phyloP scores from a whole-genome alignment of 2,329 filamentous ascomycete genomes.

The Cytospora piceicola region DNA sequence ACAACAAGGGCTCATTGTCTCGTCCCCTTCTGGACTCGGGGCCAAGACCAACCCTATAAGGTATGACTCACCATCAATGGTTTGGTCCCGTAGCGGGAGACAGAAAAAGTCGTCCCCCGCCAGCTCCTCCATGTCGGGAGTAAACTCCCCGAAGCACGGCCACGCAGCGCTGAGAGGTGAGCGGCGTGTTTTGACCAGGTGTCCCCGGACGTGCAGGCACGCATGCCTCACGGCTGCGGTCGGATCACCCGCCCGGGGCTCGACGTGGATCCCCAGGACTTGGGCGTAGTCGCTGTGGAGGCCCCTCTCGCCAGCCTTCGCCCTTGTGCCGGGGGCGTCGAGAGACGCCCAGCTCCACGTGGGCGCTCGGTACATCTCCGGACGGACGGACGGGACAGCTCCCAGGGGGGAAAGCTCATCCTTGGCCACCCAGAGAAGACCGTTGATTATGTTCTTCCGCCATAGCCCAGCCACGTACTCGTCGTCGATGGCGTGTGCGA shows the following conservation, averaged over 20 bases:
- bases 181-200: conserved; percentile 2
- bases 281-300: background rate
- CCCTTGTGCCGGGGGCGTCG: background rate
- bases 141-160: background rate
- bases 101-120: background rate
- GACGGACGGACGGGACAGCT: background rate
- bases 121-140: conserved; percentile 3
- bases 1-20: conserved; percentile 3
- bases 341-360: conserved; percentile 28
- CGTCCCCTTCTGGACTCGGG: background rate
- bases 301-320: background rate
- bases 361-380: conserved; percentile 13
- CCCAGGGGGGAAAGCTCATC: fast-evolving
- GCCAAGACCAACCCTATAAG: conserved; percentile 17
- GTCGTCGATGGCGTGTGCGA: conserved; percentile 4
- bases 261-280: conserved; percentile 1
- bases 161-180: background rate
- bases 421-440: conserved; percentile 14
- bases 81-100: conserved; percentile 2
- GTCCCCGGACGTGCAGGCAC: conserved; percentile 3
- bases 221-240: conserved; percentile 2
- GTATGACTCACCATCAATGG: fast-evolving
- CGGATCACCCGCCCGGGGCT: background rate
- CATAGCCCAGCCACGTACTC: conserved; percentile 27
- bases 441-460: conserved; percentile 18